Percentiles rank a stretch among this genome's conserved stretches.
Conservation (phyloP, 352 stramenopile genomes). For the Pythium myriotylum region DNA sequence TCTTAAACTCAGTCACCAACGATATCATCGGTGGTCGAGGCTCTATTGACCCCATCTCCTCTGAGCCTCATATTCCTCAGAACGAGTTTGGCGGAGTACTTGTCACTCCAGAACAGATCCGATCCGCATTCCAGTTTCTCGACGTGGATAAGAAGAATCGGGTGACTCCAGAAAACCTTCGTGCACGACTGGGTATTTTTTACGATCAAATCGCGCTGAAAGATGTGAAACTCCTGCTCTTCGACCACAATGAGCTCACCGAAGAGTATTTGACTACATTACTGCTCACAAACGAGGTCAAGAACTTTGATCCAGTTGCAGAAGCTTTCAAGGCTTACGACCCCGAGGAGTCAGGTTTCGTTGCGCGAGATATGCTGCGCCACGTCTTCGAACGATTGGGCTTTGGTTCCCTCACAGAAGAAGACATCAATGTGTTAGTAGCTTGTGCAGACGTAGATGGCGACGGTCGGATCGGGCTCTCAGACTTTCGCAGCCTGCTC, state of each 20-base stretch:
- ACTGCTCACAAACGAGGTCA: constrained; percentile 87
- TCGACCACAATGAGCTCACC: constrained; percentile 75
- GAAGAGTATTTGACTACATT: constrained; percentile 80
- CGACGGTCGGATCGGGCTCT: constrained; percentile 77
- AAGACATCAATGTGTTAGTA: constrained; percentile 83
- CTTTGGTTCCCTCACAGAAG: constrained; percentile 79
- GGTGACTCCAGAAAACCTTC: constrained; percentile 83
- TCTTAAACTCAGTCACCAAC: background rate
- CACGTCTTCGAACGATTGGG: constrained; percentile 84
- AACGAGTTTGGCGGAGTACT: constrained; percentile 78
- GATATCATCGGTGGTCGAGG: background rate
- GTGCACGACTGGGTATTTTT: constrained; percentile 81
- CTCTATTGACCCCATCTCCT: background rate
- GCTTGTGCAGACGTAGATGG: constrained; percentile 85
- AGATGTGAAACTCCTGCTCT: constrained; percentile 84
- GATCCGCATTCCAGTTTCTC: constrained; percentile 88
- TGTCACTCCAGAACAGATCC: constrained; percentile 85
- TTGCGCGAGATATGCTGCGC: constrained; percentile 77
- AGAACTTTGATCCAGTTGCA: constrained; percentile 88
- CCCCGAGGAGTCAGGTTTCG: constrained; percentile 84
- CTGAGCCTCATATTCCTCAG: background rate
- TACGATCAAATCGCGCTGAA: constrained; percentile 87
- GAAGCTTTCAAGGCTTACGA: constrained; percentile 92
- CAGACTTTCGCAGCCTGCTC: constrained; percentile 83
- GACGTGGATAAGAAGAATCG: constrained; percentile 80